Percentiles rank a stretch among this genome's conserved stretches.
These are phyloP conservation scores for Carex cristatella DNA, from an alignment of 176 grass and related monocot genomes.

Conservation along the genomic window DNA sequence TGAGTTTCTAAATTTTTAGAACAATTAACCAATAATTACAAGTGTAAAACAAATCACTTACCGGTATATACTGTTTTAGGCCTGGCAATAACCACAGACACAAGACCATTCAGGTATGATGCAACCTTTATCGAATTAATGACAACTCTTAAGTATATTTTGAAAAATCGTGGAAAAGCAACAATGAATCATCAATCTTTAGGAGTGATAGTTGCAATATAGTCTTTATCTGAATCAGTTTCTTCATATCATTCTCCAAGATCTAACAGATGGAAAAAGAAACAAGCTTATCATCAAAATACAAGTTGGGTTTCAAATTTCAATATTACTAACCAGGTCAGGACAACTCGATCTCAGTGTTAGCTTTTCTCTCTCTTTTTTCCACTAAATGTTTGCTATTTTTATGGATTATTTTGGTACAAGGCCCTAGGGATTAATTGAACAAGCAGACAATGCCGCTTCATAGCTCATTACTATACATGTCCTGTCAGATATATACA, in stretches of 20 bases:
- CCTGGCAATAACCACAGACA: not conserved
- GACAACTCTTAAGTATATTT: not conserved
- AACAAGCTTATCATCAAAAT: conserved; percentile 25
- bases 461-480: not conserved
- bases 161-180: conserved; percentile 58
- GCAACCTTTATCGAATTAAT: not conserved
- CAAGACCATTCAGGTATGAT: not conserved
- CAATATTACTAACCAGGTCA: not conserved
- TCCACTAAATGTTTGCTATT: conserved; percentile 1
- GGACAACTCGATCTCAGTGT: not conserved
- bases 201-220: conserved; percentile 47
- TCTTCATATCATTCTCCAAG: conserved; percentile 35
- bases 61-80: not conserved
- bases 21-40: not conserved
- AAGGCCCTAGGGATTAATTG: not conserved
- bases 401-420: not conserved
- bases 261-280: conserved; percentile 33
- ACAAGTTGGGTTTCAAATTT: not conserved
- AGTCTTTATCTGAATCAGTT: conserved; percentile 23
- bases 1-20: not conserved
- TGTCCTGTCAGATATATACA: not conserved
- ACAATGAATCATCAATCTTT: conserved; percentile 54
- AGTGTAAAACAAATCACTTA: not conserved
- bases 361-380: not conserved
- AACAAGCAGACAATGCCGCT: not conserved